Percentiles rank a stretch among this genome's conserved stretches.
These are phyloP conservation scores for Saccharata proteae DNA, from an alignment of 2,329 filamentous ascomycete genomes.

Conservation along the genomic window DNA sequence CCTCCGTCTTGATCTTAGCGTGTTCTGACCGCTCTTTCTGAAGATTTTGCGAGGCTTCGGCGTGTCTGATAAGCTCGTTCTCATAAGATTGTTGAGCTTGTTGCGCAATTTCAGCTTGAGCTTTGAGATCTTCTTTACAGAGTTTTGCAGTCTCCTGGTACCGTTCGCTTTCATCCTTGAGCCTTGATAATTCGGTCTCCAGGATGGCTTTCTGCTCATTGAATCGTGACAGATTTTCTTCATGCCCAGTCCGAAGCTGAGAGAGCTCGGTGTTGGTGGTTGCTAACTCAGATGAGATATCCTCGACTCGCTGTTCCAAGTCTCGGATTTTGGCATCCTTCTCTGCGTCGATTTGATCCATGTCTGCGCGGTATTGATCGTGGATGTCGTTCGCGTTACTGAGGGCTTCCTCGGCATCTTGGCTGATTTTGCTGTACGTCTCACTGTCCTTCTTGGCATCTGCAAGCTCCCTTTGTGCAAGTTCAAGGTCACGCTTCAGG, in stretches of 20 bases:
- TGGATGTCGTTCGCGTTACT: conserved; percentile 67
- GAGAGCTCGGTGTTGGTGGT: conserved; percentile 74
- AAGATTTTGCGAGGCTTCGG: conserved; percentile 78
- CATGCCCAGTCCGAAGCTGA: conserved; percentile 65
- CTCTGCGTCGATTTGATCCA: conserved; percentile 60
- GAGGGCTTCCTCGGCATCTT: conserved; percentile 76
- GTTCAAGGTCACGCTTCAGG: conserved; percentile 74
- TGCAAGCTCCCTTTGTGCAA: conserved; percentile 69
- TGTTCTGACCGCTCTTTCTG: conserved; percentile 68
- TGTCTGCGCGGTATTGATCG: conserved; percentile 79
- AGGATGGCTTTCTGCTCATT: conserved; percentile 74
- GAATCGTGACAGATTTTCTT: conserved; percentile 55
- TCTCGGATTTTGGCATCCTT: conserved; percentile 73
- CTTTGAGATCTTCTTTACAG: conserved; percentile 82
- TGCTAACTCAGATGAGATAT: conserved; percentile 69
- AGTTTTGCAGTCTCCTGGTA: conserved; percentile 69
- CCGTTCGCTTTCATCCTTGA: conserved; percentile 75
- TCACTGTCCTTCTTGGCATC: conserved; percentile 70
- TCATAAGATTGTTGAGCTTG: conserved; percentile 94
- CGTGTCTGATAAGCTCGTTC: conserved; percentile 85
- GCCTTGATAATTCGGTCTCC: conserved; percentile 64
- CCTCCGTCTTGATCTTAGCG: conserved; percentile 69
- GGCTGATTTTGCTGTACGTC: conserved; percentile 79
- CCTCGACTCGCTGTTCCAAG: conserved; percentile 70
- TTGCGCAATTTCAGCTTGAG: conserved; percentile 85